phyloP scores from a whole-genome alignment of 805 yeast genomes.

The Myxozyma udenii region DNA sequence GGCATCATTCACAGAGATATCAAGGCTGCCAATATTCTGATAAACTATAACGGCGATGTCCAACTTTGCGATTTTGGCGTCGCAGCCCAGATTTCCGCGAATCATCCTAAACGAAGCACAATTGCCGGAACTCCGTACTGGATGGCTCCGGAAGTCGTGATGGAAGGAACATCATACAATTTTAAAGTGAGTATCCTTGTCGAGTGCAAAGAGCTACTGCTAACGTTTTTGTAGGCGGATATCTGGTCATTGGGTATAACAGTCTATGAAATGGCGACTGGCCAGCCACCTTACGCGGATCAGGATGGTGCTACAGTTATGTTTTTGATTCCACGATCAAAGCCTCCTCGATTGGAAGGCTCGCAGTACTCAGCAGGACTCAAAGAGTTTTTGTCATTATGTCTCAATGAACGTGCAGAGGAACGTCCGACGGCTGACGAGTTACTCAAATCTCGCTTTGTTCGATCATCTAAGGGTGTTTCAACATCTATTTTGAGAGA shows the following conservation, averaged over 20 bases:
- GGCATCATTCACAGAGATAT: slow-evolving; percentile 96
- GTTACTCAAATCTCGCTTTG: slow-evolving; percentile 67
- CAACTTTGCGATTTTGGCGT: slow-evolving; percentile 97
- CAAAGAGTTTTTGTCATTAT: slow-evolving; percentile 85
- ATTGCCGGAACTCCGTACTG: slow-evolving; percentile 67
- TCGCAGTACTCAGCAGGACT: slow-evolving; percentile 68
- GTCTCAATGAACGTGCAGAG: slow-evolving; percentile 89
- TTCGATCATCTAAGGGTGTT: slow-evolving; percentile 57
- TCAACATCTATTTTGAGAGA: slow-evolving; percentile 67
- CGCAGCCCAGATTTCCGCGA: slow-evolving; percentile 84
- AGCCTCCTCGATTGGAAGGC: slow-evolving; percentile 94
- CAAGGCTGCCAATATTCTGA: slow-evolving; percentile 91
- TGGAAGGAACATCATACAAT: slow-evolving; percentile 45
- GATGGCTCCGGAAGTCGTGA: slow-evolving; percentile 57
- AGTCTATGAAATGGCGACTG: slow-evolving; percentile 89
- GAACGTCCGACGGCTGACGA: slow-evolving; percentile 88
- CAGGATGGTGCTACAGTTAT: slow-evolving; percentile 92
- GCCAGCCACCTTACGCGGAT: slow-evolving; percentile 96
- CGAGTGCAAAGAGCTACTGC: neutral
- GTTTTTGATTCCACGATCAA: slow-evolving; percentile 86
- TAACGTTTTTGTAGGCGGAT: slow-evolving; percentile 55
- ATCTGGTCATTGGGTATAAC: slow-evolving; percentile 98
- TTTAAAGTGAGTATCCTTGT: slow-evolving; percentile 49
- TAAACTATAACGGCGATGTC: slow-evolving; percentile 83
- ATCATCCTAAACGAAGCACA: slow-evolving; percentile 76